Percentiles rank a stretch among this genome's conserved stretches.
phyloP scores from a whole-genome alignment of 2,329 filamentous ascomycete genomes.

The Colletotrichum graminicola region DNA sequence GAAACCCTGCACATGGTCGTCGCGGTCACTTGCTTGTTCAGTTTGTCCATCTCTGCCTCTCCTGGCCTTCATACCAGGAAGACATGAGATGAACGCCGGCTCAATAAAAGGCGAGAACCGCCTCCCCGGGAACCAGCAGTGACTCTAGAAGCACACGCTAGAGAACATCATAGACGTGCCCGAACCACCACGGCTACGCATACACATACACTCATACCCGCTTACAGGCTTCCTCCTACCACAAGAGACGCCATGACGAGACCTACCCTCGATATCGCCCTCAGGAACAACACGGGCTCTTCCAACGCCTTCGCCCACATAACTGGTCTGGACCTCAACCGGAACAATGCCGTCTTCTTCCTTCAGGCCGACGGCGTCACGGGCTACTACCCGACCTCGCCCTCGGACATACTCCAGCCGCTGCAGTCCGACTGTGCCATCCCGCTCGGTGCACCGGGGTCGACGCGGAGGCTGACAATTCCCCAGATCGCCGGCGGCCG shows the following conservation, averaged over 20 bases:
- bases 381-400: constrained; percentile 73
- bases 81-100: constrained; percentile 2
- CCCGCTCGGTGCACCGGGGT: constrained; percentile 70
- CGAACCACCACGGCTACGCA: background rate
- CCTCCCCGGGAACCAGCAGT: background rate
- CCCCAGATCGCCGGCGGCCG: constrained; percentile 78
- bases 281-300: constrained; percentile 75
- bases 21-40: constrained; percentile 3
- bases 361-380: constrained; percentile 75
- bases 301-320: constrained; percentile 76
- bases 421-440: constrained; percentile 73
- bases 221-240: background rate
- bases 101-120: constrained; percentile 9
- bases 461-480: constrained; percentile 70
- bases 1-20: constrained; percentile 28
- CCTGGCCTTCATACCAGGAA: background rate
- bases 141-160: background rate
- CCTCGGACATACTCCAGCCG: constrained; percentile 61
- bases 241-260: constrained; percentile 48
- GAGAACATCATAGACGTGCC: background rate
- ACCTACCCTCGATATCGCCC: constrained; percentile 66
- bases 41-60: background rate
- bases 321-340: constrained; percentile 73
- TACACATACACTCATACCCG: background rate
- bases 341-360: constrained; percentile 70